Conservation (phyloP, 108 stramenopile species). For the Poteriospumella lacustris region DNA sequence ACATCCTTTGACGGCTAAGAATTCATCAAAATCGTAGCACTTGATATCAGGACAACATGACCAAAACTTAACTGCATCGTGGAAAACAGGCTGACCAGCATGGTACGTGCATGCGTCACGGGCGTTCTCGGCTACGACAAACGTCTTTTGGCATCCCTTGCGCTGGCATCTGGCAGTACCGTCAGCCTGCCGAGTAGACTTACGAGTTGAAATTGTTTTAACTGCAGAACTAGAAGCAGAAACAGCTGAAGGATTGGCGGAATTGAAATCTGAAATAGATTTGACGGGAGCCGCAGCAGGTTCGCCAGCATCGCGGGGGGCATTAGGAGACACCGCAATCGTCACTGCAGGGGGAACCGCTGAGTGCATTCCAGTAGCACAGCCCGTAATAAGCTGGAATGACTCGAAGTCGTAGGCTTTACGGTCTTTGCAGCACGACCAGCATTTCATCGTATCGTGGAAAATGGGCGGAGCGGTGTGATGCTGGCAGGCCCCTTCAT, state of each 20-base stretch:
- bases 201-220: constrained; percentile 19
- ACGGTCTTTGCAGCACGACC: constrained; percentile 54
- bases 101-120: constrained; percentile 53
- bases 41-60: constrained; percentile 68
- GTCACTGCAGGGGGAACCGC: neutral
- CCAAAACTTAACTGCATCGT: constrained; percentile 97
- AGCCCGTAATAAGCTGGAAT: constrained; percentile 44
- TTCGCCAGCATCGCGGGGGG: neutral
- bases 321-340: neutral
- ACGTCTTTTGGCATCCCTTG: constrained; percentile 51
- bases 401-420: constrained; percentile 57
- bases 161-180: constrained; percentile 49
- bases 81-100: constrained; percentile 84
- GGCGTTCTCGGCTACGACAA: constrained; percentile 41
- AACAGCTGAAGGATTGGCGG: constrained; percentile 47
- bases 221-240: constrained; percentile 38
- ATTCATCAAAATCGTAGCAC: constrained; percentile 57
- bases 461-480: constrained; percentile 54
- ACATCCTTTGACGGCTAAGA: constrained; percentile 48
- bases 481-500: constrained; percentile 41
- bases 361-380: constrained; percentile 31
- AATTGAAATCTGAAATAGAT: constrained; percentile 42
- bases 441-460: constrained; percentile 53
- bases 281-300: constrained; percentile 30
- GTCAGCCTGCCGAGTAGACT: constrained; percentile 45